phyloP scores from a whole-genome alignment of 139 green algal species.

The Nannochloris sp. region DNA sequence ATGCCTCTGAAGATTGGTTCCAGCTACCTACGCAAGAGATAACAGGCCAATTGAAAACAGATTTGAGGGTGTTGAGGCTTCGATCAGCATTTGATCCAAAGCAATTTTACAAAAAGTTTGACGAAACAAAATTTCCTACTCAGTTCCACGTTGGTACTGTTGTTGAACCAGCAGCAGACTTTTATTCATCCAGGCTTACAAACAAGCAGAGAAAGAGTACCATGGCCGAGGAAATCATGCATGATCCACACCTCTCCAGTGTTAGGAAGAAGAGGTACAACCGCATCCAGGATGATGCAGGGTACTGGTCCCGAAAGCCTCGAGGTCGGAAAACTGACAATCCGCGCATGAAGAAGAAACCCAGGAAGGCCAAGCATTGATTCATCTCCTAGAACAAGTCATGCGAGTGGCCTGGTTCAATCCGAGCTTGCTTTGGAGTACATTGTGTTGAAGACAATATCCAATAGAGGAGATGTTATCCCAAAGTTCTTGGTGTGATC shows the following conservation, averaged over 20 bases:
- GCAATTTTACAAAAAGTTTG: slow-evolving; percentile 73
- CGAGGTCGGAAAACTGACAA: slow-evolving; percentile 24
- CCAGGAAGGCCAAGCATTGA: slow-evolving; percentile 33
- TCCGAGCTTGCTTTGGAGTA: background rate
- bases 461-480: slow-evolving; percentile 68
- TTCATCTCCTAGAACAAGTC: background rate
- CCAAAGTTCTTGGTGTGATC: slow-evolving; percentile 51
- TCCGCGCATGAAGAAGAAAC: slow-evolving; percentile 24
- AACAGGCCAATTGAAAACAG: slow-evolving; percentile 30
- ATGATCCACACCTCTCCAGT: slow-evolving; percentile 39
- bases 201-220: slow-evolving; percentile 58
- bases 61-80: slow-evolving; percentile 25
- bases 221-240: slow-evolving; percentile 54
- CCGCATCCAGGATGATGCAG: slow-evolving; percentile 45
- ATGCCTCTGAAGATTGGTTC: slow-evolving; percentile 21
- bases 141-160: slow-evolving; percentile 52
- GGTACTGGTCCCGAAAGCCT: slow-evolving; percentile 11
- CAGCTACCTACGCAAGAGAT: slow-evolving; percentile 25
- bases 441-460: slow-evolving; percentile 56
- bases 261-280: slow-evolving; percentile 44
- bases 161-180: slow-evolving; percentile 32
- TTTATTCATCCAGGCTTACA: slow-evolving; percentile 48
- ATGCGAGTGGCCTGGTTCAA: too few species aligned
- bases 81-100: slow-evolving; percentile 58
- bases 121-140: slow-evolving; percentile 53